Base-by-base conservation (phyloP, 306 rosid genomes). In the Astragalus membranaceus region DNA sequence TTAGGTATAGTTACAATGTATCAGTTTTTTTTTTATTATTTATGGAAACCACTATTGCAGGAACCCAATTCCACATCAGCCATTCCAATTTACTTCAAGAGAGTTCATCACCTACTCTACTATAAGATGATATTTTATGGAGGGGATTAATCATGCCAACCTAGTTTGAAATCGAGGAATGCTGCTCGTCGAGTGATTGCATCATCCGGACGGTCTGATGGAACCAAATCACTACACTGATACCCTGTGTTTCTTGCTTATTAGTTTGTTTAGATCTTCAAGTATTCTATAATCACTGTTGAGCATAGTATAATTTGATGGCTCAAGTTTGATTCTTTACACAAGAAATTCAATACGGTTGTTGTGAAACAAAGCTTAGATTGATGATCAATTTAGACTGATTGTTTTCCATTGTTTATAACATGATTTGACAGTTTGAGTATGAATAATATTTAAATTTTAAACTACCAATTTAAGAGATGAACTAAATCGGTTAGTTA, bases 21-120 rank as follows among this genome's bases (percentile, higher is more conserved):
- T 52, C 47, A 39, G 41, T 17, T 26, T 26, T 26, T 23, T 64
- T 23, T 5, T 14, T 54, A 9, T 57, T 39, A 69, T 48, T n/a
- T 43, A 43, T 55, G 14, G n/a, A 52, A 75, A 49, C 20, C 46
- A 7, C 7, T 7, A 10, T 35, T 79, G 86, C 91, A 92, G 98
- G 89, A 90, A 94, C 79, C 97, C 97, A 51, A 81, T 94, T 80
- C 97, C 98, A 6, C 90, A 87, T 67, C 96, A 94, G 50, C 97
- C 96, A 20, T 94, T 90, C 84, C 92, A 94, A 73, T 94, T 94
- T 80, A 94, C 96, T 61, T 94, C 97, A 23, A 78, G 77, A 57
- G 90, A 90, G 82, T 90, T 94, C 78, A 87, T 90, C 43, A 90
- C 92, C 33, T 90, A 90, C 82, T 84, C 98, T 37, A 60, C 81